A percentile compares a stretch with the other conserved stretches of the same genome.
Evolutionary conservation across 2,329 filamentous ascomycete genomes (phyloP).

Genomic region (Cadophora sp.): DNA sequence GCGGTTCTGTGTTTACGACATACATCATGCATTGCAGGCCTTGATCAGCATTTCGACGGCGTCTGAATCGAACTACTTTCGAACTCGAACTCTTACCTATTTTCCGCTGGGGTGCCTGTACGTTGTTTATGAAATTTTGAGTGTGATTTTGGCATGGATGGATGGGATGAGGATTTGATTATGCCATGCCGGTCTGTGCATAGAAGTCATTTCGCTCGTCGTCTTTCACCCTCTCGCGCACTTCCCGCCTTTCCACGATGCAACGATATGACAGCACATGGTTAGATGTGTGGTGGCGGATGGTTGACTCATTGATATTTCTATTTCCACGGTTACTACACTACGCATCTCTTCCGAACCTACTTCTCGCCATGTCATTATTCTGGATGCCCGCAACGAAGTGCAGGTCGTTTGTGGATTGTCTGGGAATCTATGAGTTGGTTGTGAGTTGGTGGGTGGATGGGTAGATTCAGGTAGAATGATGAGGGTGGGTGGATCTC

Average conservation of each 20-base stretch:
- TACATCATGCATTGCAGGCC: conserved; percentile 28
- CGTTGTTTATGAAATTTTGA: conserved; percentile 18
- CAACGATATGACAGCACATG: no score
- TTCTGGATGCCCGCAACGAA: conserved; percentile 37
- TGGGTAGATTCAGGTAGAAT: not conserved
- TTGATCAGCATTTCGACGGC: conserved; percentile 45
- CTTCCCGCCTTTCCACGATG: no score
- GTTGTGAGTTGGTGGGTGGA: not conserved
- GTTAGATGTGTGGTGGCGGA: no score
- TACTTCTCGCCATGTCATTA: not conserved
- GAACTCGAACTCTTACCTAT: conserved; percentile 19
- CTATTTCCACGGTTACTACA: no score
- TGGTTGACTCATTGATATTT: no score
- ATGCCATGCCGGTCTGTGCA: no score
- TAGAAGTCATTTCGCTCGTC: no score
- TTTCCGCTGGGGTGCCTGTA: not conserved
- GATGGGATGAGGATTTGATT: not conserved
- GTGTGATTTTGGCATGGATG: conserved; percentile 35
- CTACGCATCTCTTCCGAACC: no score
- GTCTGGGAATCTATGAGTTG: not conserved
- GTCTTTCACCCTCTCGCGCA: no score
- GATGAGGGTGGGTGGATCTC: not conserved
- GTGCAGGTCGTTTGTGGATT: conserved; percentile 46
- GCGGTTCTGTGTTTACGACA: conserved; percentile 31
- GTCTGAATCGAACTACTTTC: conserved; percentile 32